phyloP scores from a whole-genome alignment of 164 flowering plant species.

The Buxus sempervirens region DNA sequence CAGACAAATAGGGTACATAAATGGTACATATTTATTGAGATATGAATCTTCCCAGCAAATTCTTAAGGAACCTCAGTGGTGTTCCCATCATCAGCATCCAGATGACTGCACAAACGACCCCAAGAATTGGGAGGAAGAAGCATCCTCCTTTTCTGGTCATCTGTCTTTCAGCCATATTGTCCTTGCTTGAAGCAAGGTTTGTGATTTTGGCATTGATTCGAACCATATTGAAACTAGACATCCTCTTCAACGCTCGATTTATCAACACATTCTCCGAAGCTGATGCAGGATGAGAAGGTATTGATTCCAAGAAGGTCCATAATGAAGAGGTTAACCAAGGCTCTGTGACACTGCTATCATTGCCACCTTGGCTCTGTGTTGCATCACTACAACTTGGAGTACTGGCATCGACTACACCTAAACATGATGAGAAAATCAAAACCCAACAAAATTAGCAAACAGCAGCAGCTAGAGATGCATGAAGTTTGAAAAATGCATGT shows the following conservation, averaged over 20 bases:
- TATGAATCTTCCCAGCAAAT: conserved; percentile 3
- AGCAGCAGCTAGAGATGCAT: conserved; percentile 6
- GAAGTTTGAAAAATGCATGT: conserved; percentile 1
- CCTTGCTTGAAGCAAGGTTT: conserved; percentile 25
- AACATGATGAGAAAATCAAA: conserved; percentile 21
- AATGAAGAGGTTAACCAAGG: conserved; percentile 58
- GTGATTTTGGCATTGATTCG: conserved; percentile 32
- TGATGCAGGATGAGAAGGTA: conserved; percentile 87
- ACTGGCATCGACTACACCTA: conserved; percentile 44
- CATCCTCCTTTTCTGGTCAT: conserved; percentile 24
- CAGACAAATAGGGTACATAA: no score
- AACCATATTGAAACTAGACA: conserved; percentile 76
- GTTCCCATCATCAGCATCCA: conserved; percentile 28
- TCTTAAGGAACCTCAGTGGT: conserved; percentile 15
- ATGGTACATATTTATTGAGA: background rate
- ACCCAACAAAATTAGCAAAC: conserved; percentile 12
- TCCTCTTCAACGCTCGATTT: conserved; percentile 58
- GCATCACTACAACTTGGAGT: conserved; percentile 21
- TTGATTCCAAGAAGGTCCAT: conserved; percentile 75
- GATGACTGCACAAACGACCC: conserved; percentile 22
- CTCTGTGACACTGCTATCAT: conserved; percentile 16
- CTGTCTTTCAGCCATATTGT: conserved; percentile 23
- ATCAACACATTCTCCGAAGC: conserved; percentile 73
- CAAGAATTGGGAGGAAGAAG: conserved; percentile 23
- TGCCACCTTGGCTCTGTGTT: conserved; percentile 27